Conservation (phyloP, 2,329 filamentous ascomycete species). For the Neopestalotiopsis rosae region DNA sequence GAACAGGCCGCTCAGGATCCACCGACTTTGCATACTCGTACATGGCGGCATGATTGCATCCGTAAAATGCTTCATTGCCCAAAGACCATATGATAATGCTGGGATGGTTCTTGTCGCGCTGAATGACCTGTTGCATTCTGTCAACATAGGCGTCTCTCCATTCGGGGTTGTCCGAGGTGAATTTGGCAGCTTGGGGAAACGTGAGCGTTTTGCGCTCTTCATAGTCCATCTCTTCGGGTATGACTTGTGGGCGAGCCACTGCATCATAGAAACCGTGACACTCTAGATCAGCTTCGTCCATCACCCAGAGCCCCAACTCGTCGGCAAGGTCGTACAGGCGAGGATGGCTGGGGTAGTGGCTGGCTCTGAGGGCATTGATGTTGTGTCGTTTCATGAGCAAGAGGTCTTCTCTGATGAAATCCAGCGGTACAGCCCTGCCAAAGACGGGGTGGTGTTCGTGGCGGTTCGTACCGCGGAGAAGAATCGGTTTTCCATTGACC, state of each 20-base stretch:
- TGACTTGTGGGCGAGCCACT: constrained; percentile 54
- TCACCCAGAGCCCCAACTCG: constrained; percentile 69
- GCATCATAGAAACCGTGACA: constrained; percentile 60
- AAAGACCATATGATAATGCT: constrained; percentile 77
- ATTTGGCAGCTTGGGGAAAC: constrained; percentile 59
- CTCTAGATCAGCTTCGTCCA: constrained; percentile 56
- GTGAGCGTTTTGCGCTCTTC: constrained; percentile 65
- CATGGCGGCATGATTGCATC: constrained; percentile 72
- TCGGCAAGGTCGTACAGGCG: constrained; percentile 65
- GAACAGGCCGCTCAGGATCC: constrained; percentile 65
- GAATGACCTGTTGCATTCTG: constrained; percentile 66
- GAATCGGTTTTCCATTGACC: constrained; percentile 67
- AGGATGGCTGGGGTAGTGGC: constrained; percentile 71
- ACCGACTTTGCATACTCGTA: constrained; percentile 62
- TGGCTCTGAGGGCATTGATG: constrained; percentile 72
- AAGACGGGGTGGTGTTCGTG: constrained; percentile 72
- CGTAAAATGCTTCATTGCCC: constrained; percentile 77
- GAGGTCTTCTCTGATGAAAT: constrained; percentile 67
- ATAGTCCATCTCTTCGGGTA: constrained; percentile 62
- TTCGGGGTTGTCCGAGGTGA: constrained; percentile 63
- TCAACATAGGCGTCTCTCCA: constrained; percentile 72
- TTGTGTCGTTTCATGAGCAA: constrained; percentile 74
- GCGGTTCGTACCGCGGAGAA: constrained; percentile 69
- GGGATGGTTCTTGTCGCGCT: constrained; percentile 73
- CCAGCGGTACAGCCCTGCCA: constrained; percentile 67